These are phyloP conservation scores for Stipa capillata DNA, from an alignment of 176 grass and related monocot genomes.

Conservation along the genomic window DNA sequence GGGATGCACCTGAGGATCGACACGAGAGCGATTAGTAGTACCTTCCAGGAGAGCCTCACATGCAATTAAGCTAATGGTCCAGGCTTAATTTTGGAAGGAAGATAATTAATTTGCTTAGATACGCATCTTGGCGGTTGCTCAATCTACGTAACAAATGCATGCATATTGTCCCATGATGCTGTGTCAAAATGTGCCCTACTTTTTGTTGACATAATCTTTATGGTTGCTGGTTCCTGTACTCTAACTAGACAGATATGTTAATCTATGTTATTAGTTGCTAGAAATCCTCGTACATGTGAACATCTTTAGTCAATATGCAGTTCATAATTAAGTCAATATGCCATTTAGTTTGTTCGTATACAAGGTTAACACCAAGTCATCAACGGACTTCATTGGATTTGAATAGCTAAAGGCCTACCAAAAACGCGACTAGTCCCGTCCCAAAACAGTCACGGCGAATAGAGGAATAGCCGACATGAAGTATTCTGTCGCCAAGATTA, in stretches of 20 bases:
- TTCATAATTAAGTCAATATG: no score
- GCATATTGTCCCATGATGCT: no score
- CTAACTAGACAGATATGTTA: conserved; percentile 6
- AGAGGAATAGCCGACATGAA: no score
- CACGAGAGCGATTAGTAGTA: not conserved
- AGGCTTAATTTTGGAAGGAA: conserved; percentile 1
- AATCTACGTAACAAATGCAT: no score
- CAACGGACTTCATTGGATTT: no score
- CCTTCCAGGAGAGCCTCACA: conserved; percentile 20
- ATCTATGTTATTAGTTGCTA: conserved; percentile 14
- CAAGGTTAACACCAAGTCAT: no score
- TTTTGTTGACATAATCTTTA: conserved; percentile 38
- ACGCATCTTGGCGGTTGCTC: conserved; percentile 32
- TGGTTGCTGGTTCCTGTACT: conserved; percentile 35
- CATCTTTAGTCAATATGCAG: no score
- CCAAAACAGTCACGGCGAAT: no score
- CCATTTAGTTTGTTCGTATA: no score
- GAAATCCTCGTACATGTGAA: not conserved
- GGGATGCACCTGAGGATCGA: conserved; percentile 4
- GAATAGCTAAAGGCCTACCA: no score
- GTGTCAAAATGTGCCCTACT: conserved; percentile 36
- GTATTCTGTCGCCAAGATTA: no score
- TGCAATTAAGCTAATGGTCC: conserved; percentile 16
- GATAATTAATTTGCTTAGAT: conserved; percentile 34
- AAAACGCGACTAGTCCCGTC: no score